phyloP scores from a whole-genome alignment of 148 eudicot species.

The Salicornia ramosissima region DNA sequence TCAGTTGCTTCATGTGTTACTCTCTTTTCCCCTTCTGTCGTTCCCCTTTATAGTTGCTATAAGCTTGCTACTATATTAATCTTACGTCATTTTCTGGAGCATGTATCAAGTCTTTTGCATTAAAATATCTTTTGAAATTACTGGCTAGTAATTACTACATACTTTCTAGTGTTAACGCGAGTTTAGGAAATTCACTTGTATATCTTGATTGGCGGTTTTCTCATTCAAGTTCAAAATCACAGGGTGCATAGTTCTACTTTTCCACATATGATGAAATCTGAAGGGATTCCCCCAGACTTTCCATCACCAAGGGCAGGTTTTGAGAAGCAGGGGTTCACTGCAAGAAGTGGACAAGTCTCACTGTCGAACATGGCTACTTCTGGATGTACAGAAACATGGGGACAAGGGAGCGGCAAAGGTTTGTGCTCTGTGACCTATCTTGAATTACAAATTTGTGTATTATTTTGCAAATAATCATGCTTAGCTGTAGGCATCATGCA shows the following conservation, averaged over 20 bases:
- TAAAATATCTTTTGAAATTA: background rate
- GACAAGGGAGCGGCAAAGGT: conserved; percentile 31
- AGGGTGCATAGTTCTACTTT: conserved; percentile 33
- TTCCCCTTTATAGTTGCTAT: background rate
- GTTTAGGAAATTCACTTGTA: conserved; percentile 9
- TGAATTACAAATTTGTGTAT: background rate
- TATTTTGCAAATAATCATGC: too few relatives aligned
- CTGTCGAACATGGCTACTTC: conserved; percentile 41
- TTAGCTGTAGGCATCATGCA: too few relatives aligned
- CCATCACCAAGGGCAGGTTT: conserved; percentile 56
- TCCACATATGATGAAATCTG: conserved; percentile 34
- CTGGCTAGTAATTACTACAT: background rate
- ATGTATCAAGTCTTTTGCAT: background rate
- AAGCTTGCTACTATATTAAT: background rate
- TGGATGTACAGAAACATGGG: conserved; percentile 33
- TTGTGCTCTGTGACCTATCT: too few relatives aligned
- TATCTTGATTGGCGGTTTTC: conserved; percentile 10
- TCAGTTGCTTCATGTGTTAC: background rate
- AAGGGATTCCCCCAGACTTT: conserved; percentile 40
- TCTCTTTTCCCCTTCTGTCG: background rate
- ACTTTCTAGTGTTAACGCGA: background rate
- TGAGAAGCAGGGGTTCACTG: conserved; percentile 38
- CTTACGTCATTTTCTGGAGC: conserved; percentile 1
- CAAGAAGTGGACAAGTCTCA: conserved; percentile 41
- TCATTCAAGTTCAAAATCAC: background rate